Percentiles rank a stretch among this genome's conserved stretches.
These are phyloP conservation scores for Diospyros lotus DNA, from an alignment of 148 eudicot genomes.

Conservation along the genomic window DNA sequence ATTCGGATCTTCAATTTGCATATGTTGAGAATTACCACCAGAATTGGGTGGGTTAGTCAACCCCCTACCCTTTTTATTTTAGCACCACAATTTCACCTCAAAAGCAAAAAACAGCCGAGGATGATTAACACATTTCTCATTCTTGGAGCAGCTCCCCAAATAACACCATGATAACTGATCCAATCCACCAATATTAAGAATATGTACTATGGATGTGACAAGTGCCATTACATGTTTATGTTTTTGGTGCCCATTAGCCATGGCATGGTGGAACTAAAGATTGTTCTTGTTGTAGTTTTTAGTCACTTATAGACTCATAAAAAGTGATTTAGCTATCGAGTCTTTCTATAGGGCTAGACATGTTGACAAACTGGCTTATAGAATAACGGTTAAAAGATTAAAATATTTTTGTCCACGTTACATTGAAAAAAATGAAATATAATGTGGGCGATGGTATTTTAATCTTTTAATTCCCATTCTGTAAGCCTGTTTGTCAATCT, in stretches of 20 bases:
- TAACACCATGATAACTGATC: not conserved
- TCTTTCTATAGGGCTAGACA: too few species aligned
- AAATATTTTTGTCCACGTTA: too few species aligned
- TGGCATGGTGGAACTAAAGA: not conserved
- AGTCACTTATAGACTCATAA: too few species aligned
- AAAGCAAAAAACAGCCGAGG: not conserved
- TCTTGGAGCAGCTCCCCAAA: not conserved
- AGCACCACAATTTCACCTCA: not conserved
- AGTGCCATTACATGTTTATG: not conserved
- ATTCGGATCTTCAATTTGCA: too few species aligned
- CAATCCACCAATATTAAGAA: not conserved
- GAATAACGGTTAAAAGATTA: too few species aligned
- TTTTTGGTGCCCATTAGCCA: not conserved
- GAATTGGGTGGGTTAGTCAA: not conserved
- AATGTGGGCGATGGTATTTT: too few species aligned
- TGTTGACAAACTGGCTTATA: too few species aligned
- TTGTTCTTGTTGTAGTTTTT: too few species aligned
- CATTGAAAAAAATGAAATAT: too few species aligned
- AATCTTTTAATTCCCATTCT: too few species aligned
- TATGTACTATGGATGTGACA: not conserved
- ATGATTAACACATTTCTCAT: not conserved
- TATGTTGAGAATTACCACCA: not conserved
- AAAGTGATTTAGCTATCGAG: too few species aligned
- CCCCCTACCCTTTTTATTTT: not conserved
- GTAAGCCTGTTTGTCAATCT: too few species aligned